Evolutionary conservation across 2,329 filamentous ascomycete genomes (phyloP), one percentile per base, ranked within the genome.

Genomic region (Leptosphaerulina australis): DNA sequence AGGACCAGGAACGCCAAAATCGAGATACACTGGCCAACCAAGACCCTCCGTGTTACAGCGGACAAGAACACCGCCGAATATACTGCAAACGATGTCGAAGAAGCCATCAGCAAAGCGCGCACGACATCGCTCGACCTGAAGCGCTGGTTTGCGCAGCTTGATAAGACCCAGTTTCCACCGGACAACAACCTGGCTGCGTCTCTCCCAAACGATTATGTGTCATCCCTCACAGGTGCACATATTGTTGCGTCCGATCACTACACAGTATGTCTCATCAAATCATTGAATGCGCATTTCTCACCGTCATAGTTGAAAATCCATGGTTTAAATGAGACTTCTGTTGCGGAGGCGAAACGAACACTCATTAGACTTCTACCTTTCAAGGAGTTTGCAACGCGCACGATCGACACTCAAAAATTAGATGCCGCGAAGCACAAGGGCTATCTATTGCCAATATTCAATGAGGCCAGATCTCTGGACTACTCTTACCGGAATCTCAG

Each of bases 21-120:
- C 8, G 65, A 74, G 28, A 51, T 69, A 12, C 57, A 64, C 26
- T 43, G 50, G 25, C 44, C 52, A 3, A 56, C 67, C 26, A 58
- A 56, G 26, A 53, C 71, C 14, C 41, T 74, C 9, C 68, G 71
- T 15, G 71, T 74, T 24, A 74, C 67, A 6, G 70, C 70, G 22
- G 66, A 71, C 44, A 72, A 71, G 36, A 67, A 45, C 35, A 69
- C 60, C 18, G 67, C 70, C 11, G 68, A 72, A 34, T 71, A 72
- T 37, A 66, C 67, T 5, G 68, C 69, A 3, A 59, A 69, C 31
- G 71, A 74, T 40, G 53, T 74, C 20, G 62, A 69, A 35, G 41
- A 58, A 9, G 53, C 61, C 1, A 39, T 74, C 17, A 40, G 55
- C 22, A 52, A 58, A 12, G 53, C 58, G 2, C 54, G 56, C n/a